These are phyloP conservation scores for Cicer pinnatifidum DNA, from an alignment of 306 rosid species.

Conservation along the genomic window DNA sequence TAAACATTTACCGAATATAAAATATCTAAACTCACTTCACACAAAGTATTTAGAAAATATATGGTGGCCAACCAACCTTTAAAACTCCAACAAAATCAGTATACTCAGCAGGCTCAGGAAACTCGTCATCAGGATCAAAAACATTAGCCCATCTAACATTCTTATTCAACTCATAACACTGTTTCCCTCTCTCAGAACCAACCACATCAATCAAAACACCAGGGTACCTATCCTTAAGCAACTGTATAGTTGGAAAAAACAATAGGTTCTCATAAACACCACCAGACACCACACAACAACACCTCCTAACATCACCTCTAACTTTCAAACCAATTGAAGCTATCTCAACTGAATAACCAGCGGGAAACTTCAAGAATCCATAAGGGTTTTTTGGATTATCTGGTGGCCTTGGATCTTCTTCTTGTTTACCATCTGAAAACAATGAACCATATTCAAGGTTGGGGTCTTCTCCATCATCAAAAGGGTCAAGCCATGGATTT, in stretches of 20 bases:
- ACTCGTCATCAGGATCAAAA: conserved; percentile 72
- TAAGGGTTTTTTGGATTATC: conserved; percentile 75
- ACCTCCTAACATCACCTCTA: conserved; percentile 86
- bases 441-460: conserved; percentile 74
- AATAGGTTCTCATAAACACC: conserved; percentile 86
- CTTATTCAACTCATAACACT: conserved; percentile 78
- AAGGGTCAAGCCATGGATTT: conserved; percentile 81
- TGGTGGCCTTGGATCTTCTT: conserved; percentile 76
- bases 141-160: conserved; percentile 83
- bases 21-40: conserved; percentile 3
- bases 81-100: conserved; percentile 80
- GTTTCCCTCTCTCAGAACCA: conserved; percentile 74
- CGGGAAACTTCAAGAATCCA: conserved; percentile 82
- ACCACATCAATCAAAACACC: conserved; percentile 78
- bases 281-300: conserved; percentile 80
- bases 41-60: conserved; percentile 28
- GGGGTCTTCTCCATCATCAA: conserved; percentile 81
- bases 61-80: conserved; percentile 58
- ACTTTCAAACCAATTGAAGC: conserved; percentile 69
- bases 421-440: conserved; percentile 78
- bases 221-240: conserved; percentile 81
- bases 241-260: conserved; percentile 75
- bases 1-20: too few species aligned
- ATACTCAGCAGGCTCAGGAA: conserved; percentile 79
- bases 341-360: conserved; percentile 72